Evolutionary conservation across 2,329 filamentous ascomycete genomes (phyloP), one percentile per base, ranked within the genome.

Genomic region (Cladophialophora bantiana): DNA sequence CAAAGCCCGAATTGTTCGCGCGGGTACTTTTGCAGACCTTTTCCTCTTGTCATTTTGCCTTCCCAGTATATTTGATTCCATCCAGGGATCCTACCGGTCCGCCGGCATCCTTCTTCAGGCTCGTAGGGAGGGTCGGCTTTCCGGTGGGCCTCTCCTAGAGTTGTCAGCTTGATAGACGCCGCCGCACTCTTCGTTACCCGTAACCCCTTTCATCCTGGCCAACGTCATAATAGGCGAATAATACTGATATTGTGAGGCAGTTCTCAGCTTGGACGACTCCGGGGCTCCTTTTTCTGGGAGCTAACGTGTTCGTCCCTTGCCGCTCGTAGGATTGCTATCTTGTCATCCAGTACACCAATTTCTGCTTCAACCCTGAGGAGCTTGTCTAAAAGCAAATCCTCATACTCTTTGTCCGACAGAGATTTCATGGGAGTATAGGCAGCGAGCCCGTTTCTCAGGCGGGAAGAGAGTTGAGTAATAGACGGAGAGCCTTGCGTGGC

Each of bases 311-410:
- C 52, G 32, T 61, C 20, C 45, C 50, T 62, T 48, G 67, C 58
- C n/a, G 64, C 54, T 36, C 56, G 58, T 5, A 71, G 59, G 7
- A 79, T 82, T 56, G 83, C 84, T 71, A 95, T 91, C 74, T 87
- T 88, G 62, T 94, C 92, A 73, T 95, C 91, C 40, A 94, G 83
- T 4, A 95, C 77, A 0, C 91, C 88, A 77, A 95, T 93, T 68
- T 94, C 90, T 0, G 87, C 90, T 70, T 95, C 89, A 2, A 94
- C 80, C 68, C 83, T 84, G 32, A 94, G 76, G 48, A 93, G 79
- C 78, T 89, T 92, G 76, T 94, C 90, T 35, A 84, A 82, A 73
- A 95, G 81, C 79, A 93, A 88, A 0, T 84, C 79, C 66, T 86
- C 85, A 74, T 95, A 95, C 72, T 95, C 88, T 32, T 89, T 84